Conservation (phyloP, 2,329 filamentous ascomycete species). For the Boeremia exigua region DNA sequence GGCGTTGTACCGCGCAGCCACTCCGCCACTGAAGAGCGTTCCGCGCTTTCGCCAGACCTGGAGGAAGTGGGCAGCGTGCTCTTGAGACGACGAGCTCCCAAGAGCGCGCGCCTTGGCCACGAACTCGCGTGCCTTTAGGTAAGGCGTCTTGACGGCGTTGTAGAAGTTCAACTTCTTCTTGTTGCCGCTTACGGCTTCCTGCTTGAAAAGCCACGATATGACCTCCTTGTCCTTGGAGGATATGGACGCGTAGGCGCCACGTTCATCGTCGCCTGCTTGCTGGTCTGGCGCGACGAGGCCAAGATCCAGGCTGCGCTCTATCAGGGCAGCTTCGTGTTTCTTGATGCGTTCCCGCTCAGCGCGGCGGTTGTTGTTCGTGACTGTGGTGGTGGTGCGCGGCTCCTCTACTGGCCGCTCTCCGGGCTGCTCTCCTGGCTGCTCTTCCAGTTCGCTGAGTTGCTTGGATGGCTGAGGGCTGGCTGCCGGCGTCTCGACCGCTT, state of each 20-base stretch:
- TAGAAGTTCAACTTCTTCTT: no score
- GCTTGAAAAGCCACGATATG: no score
- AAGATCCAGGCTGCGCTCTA: background rate
- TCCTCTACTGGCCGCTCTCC: background rate
- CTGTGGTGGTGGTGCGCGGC: background rate
- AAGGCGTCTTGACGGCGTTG: no score
- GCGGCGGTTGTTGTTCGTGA: background rate
- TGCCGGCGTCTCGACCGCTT: background rate
- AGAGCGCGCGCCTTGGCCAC: no score
- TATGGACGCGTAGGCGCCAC: no score
- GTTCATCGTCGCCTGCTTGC: background rate
- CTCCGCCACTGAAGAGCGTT: background rate
- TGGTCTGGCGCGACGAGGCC: background rate
- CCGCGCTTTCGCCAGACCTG: no score
- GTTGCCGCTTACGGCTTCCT: no score
- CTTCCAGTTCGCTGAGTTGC: background rate
- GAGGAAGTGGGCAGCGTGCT: no score
- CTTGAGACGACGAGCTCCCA: no score
- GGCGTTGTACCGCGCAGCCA: background rate
- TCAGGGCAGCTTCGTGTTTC: background rate
- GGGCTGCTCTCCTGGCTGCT: background rate
- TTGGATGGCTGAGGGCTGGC: background rate
- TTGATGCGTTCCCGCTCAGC: background rate
- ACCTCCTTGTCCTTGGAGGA: no score
- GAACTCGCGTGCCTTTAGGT: no score